These are phyloP conservation scores for Blastobotrys illinoisensis DNA, from an alignment of 1,139 yeast species.

Conservation along the genomic window DNA sequence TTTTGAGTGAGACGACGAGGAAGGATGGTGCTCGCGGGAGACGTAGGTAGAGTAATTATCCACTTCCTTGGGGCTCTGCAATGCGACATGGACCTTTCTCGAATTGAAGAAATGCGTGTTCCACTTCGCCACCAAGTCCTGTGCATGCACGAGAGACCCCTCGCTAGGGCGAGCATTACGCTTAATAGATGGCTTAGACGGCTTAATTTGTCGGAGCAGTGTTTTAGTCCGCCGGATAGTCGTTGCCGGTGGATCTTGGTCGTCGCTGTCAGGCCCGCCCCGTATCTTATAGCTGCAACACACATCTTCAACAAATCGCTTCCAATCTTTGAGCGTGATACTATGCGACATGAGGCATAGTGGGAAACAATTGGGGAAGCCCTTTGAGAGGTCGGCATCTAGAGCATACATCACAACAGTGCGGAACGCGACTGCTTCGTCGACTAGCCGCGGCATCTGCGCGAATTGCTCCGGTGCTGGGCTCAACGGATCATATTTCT, in stretches of 20 bases:
- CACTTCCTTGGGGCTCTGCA: constrained; percentile 8
- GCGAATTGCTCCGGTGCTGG: constrained; percentile 7
- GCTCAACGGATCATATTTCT: constrained; percentile 2
- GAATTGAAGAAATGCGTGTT: constrained; percentile 10
- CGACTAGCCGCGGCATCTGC: background rate
- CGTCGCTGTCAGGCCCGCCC: background rate
- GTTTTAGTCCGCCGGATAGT: background rate
- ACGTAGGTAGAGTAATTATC: background rate
- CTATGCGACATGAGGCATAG: background rate
- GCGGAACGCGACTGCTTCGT: constrained; percentile 1
- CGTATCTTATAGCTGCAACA: background rate
- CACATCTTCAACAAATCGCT: constrained; percentile 8
- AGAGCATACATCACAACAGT: constrained; percentile 7
- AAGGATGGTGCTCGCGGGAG: background rate
- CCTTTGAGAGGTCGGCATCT: constrained; percentile 2
- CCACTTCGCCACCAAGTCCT: constrained; percentile 8
- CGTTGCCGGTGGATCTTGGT: background rate
- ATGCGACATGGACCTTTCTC: constrained; percentile 7
- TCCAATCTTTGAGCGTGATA: constrained; percentile 7
- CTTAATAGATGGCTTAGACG: background rate
- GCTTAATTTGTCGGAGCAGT: background rate
- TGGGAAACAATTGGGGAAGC: constrained; percentile 10
- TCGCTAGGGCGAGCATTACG: background rate
- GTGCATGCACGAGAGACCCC: background rate
- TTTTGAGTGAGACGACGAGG: background rate